Percentiles rank a stretch among this genome's conserved stretches.
phyloP scores from a whole-genome alignment of 345 rosid genomes.

The thale cress (Arabidopsis thaliana) region TAIR10.1 NC_003074.8:2528501-2529000 shows the following conservation, averaged over 20 bases:
- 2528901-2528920: constrained; percentile 34
- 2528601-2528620: constrained; percentile 1
- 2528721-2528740: constrained; percentile 29
- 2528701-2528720: constrained; percentile 11
- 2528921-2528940: constrained; percentile 34
- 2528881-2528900: constrained; percentile 10
- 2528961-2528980: constrained; percentile 22
- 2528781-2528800: constrained; percentile 4
- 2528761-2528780: neutral
- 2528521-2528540: constrained; percentile 10
- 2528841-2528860: constrained; percentile 28
- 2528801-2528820: neutral
- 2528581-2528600: constrained; percentile 15
- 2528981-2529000: constrained; percentile 1
- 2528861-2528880: constrained; percentile 7
- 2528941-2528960: constrained; percentile 16
- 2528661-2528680: constrained; percentile 9
- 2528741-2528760: constrained; percentile 9
- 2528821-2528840: neutral
- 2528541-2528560: neutral
- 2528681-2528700: constrained; percentile 31
- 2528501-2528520: neutral
- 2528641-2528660: neutral
- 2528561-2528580: constrained; percentile 5
- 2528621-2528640: constrained; percentile 1